Evolutionary conservation across 2,329 filamentous ascomycete species (phyloP).

Genomic region (Cordyceps javanica): DNA sequence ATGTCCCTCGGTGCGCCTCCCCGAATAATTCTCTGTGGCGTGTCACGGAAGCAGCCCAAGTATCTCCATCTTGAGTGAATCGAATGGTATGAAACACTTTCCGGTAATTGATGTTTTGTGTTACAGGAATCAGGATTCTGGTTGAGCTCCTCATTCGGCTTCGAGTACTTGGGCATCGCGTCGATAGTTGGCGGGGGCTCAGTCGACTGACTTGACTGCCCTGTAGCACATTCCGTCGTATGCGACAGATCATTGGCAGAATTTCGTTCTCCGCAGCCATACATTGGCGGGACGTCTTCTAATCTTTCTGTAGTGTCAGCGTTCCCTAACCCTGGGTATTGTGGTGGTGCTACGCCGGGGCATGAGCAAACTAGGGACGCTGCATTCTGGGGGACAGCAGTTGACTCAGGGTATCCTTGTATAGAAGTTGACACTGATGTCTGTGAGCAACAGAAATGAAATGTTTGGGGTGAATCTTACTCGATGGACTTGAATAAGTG

Average conservation of each 20-base stretch:
- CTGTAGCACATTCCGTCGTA: not conserved
- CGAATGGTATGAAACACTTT: not conserved
- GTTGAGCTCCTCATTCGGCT: not conserved
- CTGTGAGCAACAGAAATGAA: not conserved
- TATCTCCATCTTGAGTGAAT: slow-evolving; percentile 20
- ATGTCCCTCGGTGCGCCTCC: slow-evolving; percentile 20
- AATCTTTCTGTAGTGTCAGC: not conserved
- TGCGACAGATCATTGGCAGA: not conserved
- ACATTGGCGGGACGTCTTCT: not conserved
- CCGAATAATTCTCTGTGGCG: slow-evolving; percentile 14
- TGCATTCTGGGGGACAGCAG: not conserved
- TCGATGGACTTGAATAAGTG: not conserved
- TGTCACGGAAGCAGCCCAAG: slow-evolving; percentile 28
- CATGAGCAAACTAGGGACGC: slow-evolving; percentile 3
- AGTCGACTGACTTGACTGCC: not conserved
- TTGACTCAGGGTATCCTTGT: not conserved
- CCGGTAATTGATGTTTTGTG: not conserved
- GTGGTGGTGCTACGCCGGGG: not conserved
- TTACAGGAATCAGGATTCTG: not conserved
- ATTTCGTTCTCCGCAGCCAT: not conserved
- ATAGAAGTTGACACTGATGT: not conserved
- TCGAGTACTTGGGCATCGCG: not conserved
- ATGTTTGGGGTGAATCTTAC: not conserved
- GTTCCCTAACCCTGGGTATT: not conserved
- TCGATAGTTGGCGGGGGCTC: not conserved